A percentile compares a stretch with the other conserved stretches of the same genome.
These are phyloP conservation scores for Emericellopsis terricola DNA, from an alignment of 495 filamentous ascomycete genomes.

Conservation along the genomic window DNA sequence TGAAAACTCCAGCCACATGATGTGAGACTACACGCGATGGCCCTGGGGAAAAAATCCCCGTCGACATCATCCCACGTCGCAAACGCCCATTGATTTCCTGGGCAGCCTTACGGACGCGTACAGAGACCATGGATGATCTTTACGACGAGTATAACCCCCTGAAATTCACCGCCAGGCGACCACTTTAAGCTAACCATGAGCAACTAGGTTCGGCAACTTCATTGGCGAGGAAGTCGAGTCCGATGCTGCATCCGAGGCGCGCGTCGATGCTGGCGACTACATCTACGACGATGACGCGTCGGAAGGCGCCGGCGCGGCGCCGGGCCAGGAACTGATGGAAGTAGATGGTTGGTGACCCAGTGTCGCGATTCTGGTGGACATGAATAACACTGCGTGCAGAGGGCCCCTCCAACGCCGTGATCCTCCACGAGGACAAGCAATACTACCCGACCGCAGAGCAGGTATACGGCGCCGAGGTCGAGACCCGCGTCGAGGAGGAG, in stretches of 20 bases:
- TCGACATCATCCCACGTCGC: too few relatives aligned
- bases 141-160: constrained; percentile 52
- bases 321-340: constrained; percentile 83
- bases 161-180: too few relatives aligned
- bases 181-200: too few relatives aligned
- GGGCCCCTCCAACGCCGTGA: constrained; percentile 89
- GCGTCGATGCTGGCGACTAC: constrained; percentile 57
- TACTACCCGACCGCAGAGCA: constrained; percentile 96
- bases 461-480: constrained; percentile 83
- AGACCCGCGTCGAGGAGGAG: constrained; percentile 92
- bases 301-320: constrained; percentile 37
- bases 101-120: too few relatives aligned
- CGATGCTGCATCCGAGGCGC: constrained; percentile 66
- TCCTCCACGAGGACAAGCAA: constrained; percentile 97
- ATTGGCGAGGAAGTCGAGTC: constrained; percentile 78
- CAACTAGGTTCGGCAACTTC: constrained; percentile 90
- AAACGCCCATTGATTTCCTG: too few relatives aligned
- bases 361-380: background rate
- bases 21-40: too few relatives aligned
- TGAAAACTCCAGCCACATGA: too few relatives aligned
- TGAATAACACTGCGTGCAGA: too few relatives aligned
- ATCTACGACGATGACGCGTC: constrained; percentile 61
- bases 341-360: constrained; percentile 47
- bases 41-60: too few relatives aligned
- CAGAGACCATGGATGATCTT: constrained; percentile 53